Conservation (phyloP, 495 filamentous ascomycete species). For the Penicillium lagena region DNA sequence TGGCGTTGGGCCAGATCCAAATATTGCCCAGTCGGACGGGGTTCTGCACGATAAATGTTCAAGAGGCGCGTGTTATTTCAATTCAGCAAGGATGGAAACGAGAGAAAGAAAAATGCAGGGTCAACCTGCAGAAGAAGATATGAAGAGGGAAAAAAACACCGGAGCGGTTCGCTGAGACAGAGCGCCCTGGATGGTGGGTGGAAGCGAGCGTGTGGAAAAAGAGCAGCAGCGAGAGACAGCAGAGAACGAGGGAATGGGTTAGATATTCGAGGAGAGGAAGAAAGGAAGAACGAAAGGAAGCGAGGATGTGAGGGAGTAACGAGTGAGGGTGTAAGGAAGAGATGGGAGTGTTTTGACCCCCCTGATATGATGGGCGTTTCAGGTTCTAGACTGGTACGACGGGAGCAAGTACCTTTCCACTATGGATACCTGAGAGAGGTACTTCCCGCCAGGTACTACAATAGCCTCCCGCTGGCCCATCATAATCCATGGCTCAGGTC, state of each 20-base stretch:
- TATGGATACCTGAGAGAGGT: too few relatives aligned
- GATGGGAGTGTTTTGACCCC: conserved; percentile 1
- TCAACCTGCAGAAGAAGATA: conserved; percentile 20
- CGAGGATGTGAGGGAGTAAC: conserved; percentile 1
- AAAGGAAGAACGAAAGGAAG: neutral
- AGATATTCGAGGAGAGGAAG: neutral
- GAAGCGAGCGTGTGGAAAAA: neutral
- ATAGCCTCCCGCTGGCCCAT: too few relatives aligned
- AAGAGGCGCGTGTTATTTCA: neutral
- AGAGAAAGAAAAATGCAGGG: conserved; percentile 11
- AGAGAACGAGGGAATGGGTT: conserved; percentile 2
- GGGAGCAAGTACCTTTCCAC: too few relatives aligned
- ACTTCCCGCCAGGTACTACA: too few relatives aligned
- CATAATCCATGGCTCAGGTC: too few relatives aligned
- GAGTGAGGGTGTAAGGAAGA: neutral
- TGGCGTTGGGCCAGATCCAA: too few relatives aligned
- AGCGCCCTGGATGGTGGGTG: neutral
- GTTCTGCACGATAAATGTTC: neutral
- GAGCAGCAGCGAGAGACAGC: neutral
- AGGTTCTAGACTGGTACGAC: neutral
- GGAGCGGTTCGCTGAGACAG: neutral
- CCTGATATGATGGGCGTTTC: conserved; percentile 4
- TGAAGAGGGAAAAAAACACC: neutral
- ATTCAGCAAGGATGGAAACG: neutral
- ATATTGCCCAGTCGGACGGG: too few relatives aligned